Conservation (phyloP, 805 yeast species). For the Metschnikowia aberdeeniae region DNA sequence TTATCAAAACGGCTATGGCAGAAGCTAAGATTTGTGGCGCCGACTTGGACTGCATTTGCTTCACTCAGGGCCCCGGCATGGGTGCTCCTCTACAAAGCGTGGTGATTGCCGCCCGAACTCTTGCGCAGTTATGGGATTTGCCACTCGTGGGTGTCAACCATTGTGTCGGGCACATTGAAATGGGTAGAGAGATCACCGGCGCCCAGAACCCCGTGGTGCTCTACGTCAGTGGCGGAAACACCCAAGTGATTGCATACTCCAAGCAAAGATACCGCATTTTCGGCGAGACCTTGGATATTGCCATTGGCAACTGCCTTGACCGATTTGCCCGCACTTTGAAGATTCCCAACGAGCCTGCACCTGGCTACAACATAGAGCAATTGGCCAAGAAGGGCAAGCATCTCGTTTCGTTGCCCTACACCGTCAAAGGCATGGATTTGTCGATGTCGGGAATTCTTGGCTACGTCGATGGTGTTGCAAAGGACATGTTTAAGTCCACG, state of each 20-base stretch:
- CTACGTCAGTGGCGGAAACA: slow-evolving; percentile 97
- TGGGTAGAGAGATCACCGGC: slow-evolving; percentile 99
- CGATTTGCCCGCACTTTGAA: slow-evolving; percentile 88
- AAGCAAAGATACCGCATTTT: slow-evolving; percentile 92
- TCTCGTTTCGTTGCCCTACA: slow-evolving; percentile 80
- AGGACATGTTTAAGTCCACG: slow-evolving; percentile 52
- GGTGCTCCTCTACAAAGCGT: slow-evolving; percentile 97
- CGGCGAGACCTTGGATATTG: slow-evolving; percentile 98
- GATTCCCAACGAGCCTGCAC: slow-evolving; percentile 91
- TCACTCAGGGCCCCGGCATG: slow-evolving; percentile 99
- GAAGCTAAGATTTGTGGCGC: slow-evolving; percentile 51
- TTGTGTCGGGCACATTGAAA: slow-evolving; percentile 97
- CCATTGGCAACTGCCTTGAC: slow-evolving; percentile 95
- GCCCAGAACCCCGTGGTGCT: slow-evolving; percentile 96
- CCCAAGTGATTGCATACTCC: slow-evolving; percentile 96
- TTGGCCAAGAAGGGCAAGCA: slow-evolving; percentile 69
- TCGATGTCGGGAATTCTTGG: slow-evolving; percentile 96
- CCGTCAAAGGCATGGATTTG: slow-evolving; percentile 98
- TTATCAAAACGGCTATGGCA: slow-evolving; percentile 60
- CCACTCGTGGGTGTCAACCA: slow-evolving; percentile 96
- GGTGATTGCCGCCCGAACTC: slow-evolving; percentile 85
- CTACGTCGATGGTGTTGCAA: slow-evolving; percentile 74
- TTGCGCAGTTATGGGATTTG: slow-evolving; percentile 70
- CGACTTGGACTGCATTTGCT: slow-evolving; percentile 78
- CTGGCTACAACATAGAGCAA: slow-evolving; percentile 96